Evolutionary conservation across 495 filamentous ascomycete species (phyloP).

Genomic region (Pyronema domesticum): DNA sequence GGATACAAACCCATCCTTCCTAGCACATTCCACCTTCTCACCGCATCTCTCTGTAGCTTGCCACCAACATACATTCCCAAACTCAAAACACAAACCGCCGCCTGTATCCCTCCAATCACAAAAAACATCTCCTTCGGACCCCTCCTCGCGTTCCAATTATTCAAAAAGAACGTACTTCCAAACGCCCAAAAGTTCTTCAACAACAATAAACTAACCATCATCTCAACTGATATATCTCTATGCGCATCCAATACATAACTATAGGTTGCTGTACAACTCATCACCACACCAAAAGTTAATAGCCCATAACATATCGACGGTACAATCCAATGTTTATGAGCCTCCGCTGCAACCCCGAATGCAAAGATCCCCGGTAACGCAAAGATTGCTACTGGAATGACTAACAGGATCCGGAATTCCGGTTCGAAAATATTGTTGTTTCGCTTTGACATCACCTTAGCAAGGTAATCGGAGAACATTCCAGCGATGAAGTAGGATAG

Average conservation of each 20-base stretch:
- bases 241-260: conserved; percentile 32
- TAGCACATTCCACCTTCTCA: conserved; percentile 17
- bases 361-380: conserved; percentile 29
- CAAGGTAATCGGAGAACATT: conserved; percentile 31
- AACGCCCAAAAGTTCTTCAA: conserved; percentile 32
- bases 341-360: conserved; percentile 28
- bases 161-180: conserved; percentile 30
- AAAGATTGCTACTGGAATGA: conserved; percentile 27
- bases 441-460: conserved; percentile 30
- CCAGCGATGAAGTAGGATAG: conserved; percentile 29
- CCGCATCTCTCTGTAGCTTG: conserved; percentile 24
- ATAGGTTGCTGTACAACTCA: conserved; percentile 28
- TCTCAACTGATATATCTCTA: conserved; percentile 29
- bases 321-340: conserved; percentile 27
- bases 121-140: conserved; percentile 29
- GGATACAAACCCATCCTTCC: conserved; percentile 22
- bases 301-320: conserved; percentile 30
- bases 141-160: conserved; percentile 26
- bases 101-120: conserved; percentile 28
- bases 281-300: conserved; percentile 30
- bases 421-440: conserved; percentile 38
- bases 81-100: conserved; percentile 27
- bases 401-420: conserved; percentile 35
- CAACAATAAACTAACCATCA: conserved; percentile 29
- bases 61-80: conserved; percentile 30